Evolutionary conservation across 2,329 filamentous ascomycete genomes (phyloP).

Genomic region (Pseudocercospora musae): DNA sequence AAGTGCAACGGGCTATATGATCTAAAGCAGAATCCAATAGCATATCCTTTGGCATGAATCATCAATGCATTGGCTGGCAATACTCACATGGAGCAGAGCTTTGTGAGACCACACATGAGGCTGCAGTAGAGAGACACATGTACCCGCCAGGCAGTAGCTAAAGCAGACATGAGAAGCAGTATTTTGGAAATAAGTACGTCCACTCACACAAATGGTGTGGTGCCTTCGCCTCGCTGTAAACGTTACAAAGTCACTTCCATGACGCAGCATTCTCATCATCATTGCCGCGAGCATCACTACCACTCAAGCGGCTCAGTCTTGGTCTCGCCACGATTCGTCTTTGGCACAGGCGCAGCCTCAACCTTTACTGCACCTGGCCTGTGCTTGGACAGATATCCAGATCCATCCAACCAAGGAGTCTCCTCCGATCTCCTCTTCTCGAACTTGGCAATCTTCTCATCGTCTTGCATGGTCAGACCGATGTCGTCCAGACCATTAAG

Average conservation of each 20-base stretch:
- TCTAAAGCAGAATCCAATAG: not conserved
- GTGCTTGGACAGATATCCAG: slow-evolving; percentile 67
- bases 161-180: not conserved
- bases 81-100: no score
- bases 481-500: slow-evolving; percentile 95
- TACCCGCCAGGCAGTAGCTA: not conserved
- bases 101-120: not conserved
- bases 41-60: no score
- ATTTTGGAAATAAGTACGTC: not conserved
- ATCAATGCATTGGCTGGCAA: no score
- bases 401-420: slow-evolving; percentile 90
- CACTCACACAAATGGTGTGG: not conserved
- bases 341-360: slow-evolving; percentile 69
- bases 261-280: not conserved
- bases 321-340: slow-evolving; percentile 82
- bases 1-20: not conserved
- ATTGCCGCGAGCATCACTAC: slow-evolving; percentile 47
- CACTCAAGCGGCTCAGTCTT: slow-evolving; percentile 86
- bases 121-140: not conserved
- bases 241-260: not conserved
- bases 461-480: slow-evolving; percentile 86
- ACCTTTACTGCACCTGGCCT: slow-evolving; percentile 59
- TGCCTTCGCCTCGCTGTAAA: not conserved
- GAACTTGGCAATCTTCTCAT: slow-evolving; percentile 81
- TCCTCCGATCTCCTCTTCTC: slow-evolving; percentile 72